phyloP scores from a whole-genome alignment of 2,329 filamentous ascomycete genomes.

The Pyrenophora seminiperda region DNA sequence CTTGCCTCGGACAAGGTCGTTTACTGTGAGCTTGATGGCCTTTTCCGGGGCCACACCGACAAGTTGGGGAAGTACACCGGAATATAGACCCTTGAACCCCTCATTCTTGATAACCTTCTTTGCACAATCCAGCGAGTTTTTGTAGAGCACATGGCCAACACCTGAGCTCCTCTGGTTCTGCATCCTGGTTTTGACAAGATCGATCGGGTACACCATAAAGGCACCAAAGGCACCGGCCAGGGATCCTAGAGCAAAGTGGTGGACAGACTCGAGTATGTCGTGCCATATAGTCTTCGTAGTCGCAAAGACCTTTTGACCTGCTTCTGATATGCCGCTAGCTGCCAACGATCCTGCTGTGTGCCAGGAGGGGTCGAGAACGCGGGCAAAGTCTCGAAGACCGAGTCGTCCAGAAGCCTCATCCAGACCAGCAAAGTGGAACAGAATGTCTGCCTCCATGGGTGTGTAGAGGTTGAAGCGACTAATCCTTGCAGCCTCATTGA shows the following conservation, averaged over 20 bases:
- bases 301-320: slow-evolving; percentile 60
- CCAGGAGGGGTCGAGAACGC: slow-evolving; percentile 94
- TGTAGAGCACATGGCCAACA: slow-evolving; percentile 88
- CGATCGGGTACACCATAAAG: slow-evolving; percentile 99
- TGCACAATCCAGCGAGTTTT: slow-evolving; percentile 95
- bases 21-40: slow-evolving; percentile 98
- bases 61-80: slow-evolving; percentile 90
- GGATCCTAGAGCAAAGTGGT: slow-evolving; percentile 89
- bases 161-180: slow-evolving; percentile 86
- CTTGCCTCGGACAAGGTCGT: slow-evolving; percentile 82
- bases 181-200: slow-evolving; percentile 97
- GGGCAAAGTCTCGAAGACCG: slow-evolving; percentile 82
- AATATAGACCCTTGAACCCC: slow-evolving; percentile 87
- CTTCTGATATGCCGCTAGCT: slow-evolving; percentile 50
- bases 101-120: slow-evolving; percentile 93
- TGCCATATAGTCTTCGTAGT: slow-evolving; percentile 64
- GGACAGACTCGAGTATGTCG: slow-evolving; percentile 73
- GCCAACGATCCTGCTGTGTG: slow-evolving; percentile 67
- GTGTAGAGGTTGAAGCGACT: slow-evolving; percentile 96
- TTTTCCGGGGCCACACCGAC: slow-evolving; percentile 99
- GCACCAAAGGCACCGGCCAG: slow-evolving; percentile 95
- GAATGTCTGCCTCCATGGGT: slow-evolving; percentile 97
- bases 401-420: slow-evolving; percentile 88
- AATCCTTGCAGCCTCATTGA: slow-evolving; percentile 88
- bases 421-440: slow-evolving; percentile 96